A percentile compares a stretch with the other conserved stretches of the same genome.
Conservation (phyloP, 75 land plant species). For the Azolla pinnata region DNA sequence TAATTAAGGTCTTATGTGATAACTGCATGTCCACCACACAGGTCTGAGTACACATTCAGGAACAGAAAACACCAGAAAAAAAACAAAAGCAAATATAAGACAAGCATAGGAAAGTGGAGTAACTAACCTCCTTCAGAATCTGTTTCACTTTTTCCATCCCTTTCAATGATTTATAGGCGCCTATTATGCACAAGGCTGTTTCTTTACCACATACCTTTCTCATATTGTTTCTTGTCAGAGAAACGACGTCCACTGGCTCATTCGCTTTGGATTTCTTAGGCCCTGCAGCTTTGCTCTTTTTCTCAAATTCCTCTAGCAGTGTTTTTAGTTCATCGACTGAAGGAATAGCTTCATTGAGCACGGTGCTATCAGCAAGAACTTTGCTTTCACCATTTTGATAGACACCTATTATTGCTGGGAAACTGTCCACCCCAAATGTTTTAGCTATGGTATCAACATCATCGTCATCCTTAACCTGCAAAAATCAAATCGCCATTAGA, state of each 20-base stretch:
- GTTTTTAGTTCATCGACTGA: slow-evolving; percentile 39
- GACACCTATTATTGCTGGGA: slow-evolving; percentile 77
- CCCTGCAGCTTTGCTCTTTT: slow-evolving; percentile 43
- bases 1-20: slow-evolving; percentile 53
- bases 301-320: slow-evolving; percentile 57
- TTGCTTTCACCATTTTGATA: slow-evolving; percentile 48
- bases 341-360: slow-evolving; percentile 39
- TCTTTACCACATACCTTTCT: slow-evolving; percentile 44
- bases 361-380: slow-evolving; percentile 29
- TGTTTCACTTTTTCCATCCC: slow-evolving; percentile 42
- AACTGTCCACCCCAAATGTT: slow-evolving; percentile 42
- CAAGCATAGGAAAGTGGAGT: neutral
- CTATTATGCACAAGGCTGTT: slow-evolving; percentile 67
- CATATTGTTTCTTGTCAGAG: slow-evolving; percentile 40
- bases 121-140: slow-evolving; percentile 41
- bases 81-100: neutral
- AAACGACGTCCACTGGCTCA: slow-evolving; percentile 20
- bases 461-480: slow-evolving; percentile 57
- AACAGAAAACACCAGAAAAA: neutral
- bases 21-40: slow-evolving; percentile 35
- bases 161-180: slow-evolving; percentile 46
- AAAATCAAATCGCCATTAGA: neutral
- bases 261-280: slow-evolving; percentile 18
- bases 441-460: slow-evolving; percentile 29
- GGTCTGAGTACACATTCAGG: neutral